phyloP scores from a whole-genome alignment of 1,139 yeast species.

The Magnusiomyces paraingens region DNA sequence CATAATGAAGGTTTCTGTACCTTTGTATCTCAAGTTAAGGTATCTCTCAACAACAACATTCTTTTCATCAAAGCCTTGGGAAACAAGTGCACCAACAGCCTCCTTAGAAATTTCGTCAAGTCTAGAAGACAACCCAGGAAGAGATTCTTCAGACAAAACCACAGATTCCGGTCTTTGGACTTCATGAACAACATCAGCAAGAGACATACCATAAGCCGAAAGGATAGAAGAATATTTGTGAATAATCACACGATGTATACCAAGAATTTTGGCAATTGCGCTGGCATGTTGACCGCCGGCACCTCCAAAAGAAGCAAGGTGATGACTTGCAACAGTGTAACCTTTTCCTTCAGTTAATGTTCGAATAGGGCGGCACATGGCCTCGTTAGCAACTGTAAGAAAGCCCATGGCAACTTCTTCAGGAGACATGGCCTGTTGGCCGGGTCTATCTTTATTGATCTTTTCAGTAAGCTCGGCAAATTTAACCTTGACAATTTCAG shows the following conservation, averaged over 20 bases:
- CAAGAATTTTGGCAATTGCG: conserved; percentile 41
- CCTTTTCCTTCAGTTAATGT: conserved; percentile 48
- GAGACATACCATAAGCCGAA: conserved; percentile 48
- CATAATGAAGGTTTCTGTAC: conserved; percentile 83
- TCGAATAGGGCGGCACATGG: conserved; percentile 49
- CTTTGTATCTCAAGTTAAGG: conserved; percentile 74
- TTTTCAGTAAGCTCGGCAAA: conserved; percentile 38
- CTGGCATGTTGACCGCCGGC: conserved; percentile 52
- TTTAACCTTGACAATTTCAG: conserved; percentile 36
- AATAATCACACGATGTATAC: conserved; percentile 39
- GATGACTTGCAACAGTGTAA: conserved; percentile 37
- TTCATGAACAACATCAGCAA: conserved; percentile 52
- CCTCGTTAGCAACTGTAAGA: conserved; percentile 44
- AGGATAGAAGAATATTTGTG: conserved; percentile 46
- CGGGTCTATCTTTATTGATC: conserved; percentile 37
- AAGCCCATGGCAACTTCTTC: conserved; percentile 48
- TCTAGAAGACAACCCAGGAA: conserved; percentile 31
- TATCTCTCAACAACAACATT: conserved; percentile 49
- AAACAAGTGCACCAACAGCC: conserved; percentile 35
- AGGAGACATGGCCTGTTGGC: conserved; percentile 29
- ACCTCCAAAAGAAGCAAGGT: conserved; percentile 47
- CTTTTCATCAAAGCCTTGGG: conserved; percentile 43
- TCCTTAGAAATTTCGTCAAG: conserved; percentile 34
- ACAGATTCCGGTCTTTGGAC: conserved; percentile 48
- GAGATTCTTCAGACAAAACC: conserved; percentile 32